These are phyloP conservation scores for Inonotus obliquus DNA, from an alignment of 1,284 basidiomycete genomes.

Conservation along the genomic window DNA sequence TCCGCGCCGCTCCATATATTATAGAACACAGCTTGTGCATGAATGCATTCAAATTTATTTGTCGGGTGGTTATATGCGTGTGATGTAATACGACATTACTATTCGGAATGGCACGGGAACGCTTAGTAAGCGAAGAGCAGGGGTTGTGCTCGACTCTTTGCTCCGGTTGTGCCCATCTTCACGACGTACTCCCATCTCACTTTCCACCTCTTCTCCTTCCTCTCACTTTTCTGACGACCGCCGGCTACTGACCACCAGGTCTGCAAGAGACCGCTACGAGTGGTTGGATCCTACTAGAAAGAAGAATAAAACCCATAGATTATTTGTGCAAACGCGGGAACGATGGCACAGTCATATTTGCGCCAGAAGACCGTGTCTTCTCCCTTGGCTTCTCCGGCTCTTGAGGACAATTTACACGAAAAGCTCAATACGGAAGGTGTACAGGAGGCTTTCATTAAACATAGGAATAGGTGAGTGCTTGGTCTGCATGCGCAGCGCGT, in stretches of 20 bases:
- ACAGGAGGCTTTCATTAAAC: conserved; percentile 68
- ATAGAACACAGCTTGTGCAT: background rate
- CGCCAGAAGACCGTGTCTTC: conserved; percentile 31
- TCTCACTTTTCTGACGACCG: background rate
- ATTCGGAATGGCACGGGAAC: background rate
- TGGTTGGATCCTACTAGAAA: background rate
- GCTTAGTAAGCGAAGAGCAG: background rate
- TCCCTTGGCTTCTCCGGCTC: conserved; percentile 24
- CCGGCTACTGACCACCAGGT: background rate
- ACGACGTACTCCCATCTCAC: background rate
- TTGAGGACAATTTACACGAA: conserved; percentile 26
- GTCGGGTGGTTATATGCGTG: background rate
- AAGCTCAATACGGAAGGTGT: conserved; percentile 59
- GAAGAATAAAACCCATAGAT: background rate
- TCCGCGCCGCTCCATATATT: background rate
- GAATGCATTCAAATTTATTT: background rate
- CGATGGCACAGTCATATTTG: conserved; percentile 43
- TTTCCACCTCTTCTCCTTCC: background rate
- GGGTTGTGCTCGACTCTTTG: background rate
- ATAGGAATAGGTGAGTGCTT: conserved; percentile 57
- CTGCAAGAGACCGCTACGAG: background rate
- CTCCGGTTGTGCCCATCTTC: background rate
- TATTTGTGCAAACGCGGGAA: background rate
- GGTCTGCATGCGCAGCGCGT: conserved; percentile 5
- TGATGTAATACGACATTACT: background rate